These are phyloP conservation scores for Eucalyptus dawsonii DNA, from an alignment of 345 rosid genomes.

Conservation along the genomic window DNA sequence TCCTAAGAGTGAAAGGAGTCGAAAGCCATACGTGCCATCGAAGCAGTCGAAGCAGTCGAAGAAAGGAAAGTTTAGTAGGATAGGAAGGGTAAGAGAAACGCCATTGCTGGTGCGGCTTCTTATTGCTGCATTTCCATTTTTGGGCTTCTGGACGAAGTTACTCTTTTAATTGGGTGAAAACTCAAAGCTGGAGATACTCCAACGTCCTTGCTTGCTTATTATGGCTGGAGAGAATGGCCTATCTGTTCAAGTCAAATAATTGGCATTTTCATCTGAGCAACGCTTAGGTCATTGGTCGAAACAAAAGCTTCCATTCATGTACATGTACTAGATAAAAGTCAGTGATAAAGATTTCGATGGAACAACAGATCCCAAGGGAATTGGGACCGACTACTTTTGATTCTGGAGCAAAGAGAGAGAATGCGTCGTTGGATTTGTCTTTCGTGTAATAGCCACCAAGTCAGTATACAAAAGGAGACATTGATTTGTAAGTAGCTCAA, in stretches of 20 bases:
- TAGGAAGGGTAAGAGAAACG: constrained; percentile 50
- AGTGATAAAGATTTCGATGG: not conserved
- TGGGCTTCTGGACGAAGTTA: constrained; percentile 59
- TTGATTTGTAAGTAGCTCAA: not conserved
- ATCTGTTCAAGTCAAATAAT: not conserved
- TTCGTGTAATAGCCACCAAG: not conserved
- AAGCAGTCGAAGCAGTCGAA: constrained; percentile 9
- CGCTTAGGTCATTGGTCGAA: not conserved
- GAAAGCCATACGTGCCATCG: not conserved
- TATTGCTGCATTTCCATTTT: constrained; percentile 65
- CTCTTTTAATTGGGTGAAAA: constrained; percentile 21
- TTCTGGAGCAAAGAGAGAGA: not conserved
- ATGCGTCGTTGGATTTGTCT: not conserved
- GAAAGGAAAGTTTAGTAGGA: constrained; percentile 25
- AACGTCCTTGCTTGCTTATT: not conserved
- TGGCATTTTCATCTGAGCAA: not conserved
- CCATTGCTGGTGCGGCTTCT: constrained; percentile 56
- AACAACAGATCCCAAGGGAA: not conserved
- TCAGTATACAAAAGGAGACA: not conserved
- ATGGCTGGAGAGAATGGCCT: not conserved
- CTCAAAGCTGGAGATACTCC: not conserved
- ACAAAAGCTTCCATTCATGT: not conserved
- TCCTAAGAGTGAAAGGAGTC: not conserved
- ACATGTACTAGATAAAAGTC: not conserved
- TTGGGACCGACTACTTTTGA: not conserved